phyloP scores from a whole-genome alignment of 345 rosid genomes.

The Dovyalis caffra region DNA sequence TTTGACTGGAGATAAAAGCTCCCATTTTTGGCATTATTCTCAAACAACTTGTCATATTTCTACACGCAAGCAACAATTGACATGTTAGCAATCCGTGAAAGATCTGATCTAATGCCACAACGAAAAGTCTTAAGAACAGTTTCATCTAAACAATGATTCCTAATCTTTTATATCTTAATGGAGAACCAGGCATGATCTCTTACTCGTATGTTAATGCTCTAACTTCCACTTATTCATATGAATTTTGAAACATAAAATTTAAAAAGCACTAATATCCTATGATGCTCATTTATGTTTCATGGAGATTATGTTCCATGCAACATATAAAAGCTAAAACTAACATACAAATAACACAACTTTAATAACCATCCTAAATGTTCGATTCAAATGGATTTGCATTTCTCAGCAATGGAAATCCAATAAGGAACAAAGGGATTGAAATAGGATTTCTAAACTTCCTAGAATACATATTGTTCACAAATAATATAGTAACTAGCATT shows the following conservation, averaged over 20 bases:
- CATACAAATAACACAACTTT: background rate
- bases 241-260: no score
- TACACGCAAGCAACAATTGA: slow-evolving; percentile 25
- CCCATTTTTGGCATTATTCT: slow-evolving; percentile 70
- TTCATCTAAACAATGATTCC: background rate
- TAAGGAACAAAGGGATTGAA: background rate
- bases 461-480: background rate
- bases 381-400: background rate
- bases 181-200: background rate
- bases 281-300: background rate
- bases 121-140: background rate
- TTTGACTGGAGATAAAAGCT: slow-evolving; percentile 93
- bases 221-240: background rate
- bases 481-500: no score
- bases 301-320: background rate
- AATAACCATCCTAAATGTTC: background rate
- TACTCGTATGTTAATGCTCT: background rate
- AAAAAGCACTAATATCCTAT: background rate
- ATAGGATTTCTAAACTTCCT: background rate
- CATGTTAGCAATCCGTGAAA: background rate
- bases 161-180: background rate
- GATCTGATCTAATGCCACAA: background rate
- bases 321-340: background rate
- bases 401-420: background rate
- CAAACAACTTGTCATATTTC: slow-evolving; percentile 72